Evolutionary conservation across 805 yeast genomes (phyloP).

Genomic region (Metschnikowia kunwiensis): DNA sequence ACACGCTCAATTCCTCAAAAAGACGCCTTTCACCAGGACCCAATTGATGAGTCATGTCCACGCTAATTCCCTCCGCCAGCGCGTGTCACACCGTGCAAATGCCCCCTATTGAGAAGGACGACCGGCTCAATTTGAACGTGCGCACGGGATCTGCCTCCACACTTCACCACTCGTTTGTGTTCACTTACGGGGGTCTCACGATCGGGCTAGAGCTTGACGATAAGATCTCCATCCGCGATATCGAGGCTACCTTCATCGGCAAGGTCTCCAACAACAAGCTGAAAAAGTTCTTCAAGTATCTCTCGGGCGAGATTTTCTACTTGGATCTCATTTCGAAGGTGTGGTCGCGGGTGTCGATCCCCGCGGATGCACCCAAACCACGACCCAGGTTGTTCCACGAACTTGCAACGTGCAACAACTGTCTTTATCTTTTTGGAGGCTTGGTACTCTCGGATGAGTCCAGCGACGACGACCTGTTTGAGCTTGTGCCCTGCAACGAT

Average conservation of each 20-base stretch:
- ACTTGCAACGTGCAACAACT: slow-evolving; percentile 46
- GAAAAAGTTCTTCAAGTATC: slow-evolving; percentile 34
- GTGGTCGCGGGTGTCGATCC: slow-evolving; percentile 49
- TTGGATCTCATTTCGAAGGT: slow-evolving; percentile 54
- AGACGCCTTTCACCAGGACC: too few species aligned
- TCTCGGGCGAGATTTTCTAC: slow-evolving; percentile 63
- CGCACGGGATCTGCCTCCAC: slow-evolving; percentile 68
- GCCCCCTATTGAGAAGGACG: slow-evolving; percentile 54
- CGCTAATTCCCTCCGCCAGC: slow-evolving; percentile 62
- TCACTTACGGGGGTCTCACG: slow-evolving; percentile 67
- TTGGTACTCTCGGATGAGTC: slow-evolving; percentile 33
- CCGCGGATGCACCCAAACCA: slow-evolving; percentile 26
- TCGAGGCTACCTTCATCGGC: slow-evolving; percentile 38
- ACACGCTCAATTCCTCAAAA: too few species aligned
- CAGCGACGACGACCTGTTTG: slow-evolving; percentile 21
- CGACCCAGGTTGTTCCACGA: slow-evolving; percentile 59
- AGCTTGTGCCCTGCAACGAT: slow-evolving; percentile 52
- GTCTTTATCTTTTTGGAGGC: slow-evolving; percentile 66
- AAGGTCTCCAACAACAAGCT: slow-evolving; percentile 24
- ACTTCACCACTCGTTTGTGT: slow-evolving; percentile 55
- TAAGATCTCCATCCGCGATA: slow-evolving; percentile 36
- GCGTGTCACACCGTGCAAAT: slow-evolving; percentile 53
- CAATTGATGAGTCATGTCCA: slow-evolving; percentile 47
- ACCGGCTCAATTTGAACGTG: slow-evolving; percentile 51
- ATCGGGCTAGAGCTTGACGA: slow-evolving; percentile 48